Base-by-base conservation (phyloP, 208 protist genomes). In the Phytomonas serpens region DNA sequence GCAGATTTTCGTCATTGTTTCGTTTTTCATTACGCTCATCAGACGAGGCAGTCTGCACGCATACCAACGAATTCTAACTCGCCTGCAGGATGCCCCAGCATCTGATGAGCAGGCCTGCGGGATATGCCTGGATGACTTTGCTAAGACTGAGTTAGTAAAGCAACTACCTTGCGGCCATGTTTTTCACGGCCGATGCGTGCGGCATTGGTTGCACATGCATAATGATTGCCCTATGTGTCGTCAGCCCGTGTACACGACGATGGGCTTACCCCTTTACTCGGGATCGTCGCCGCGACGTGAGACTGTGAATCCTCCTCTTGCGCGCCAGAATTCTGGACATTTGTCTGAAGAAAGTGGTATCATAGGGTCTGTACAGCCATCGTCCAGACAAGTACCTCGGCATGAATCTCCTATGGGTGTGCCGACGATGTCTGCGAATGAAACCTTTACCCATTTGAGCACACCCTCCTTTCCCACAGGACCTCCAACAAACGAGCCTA, bases 111-210 rank as follows among this genome's bases (percentile, higher is more conserved):
- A 86, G 52, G 40, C 75, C 33, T 96, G 91, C 66, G 80, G 77
- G 57, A 93, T 96, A 63, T 96, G 91, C 68, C 82, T 88, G 10
- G 87, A 94, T 30, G 69, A 77, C 38, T 85, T 96, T n/a, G 47
- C 67, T 0, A 10, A 23, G 2, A 40, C 40, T 11, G 83, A 84
- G 30, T 57, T 14, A 16, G 90, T 88, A 30, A 82, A 80, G 61
- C 74, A 78, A 42, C 79, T 97, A 68, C 85, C 85, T 16, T 97
- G 93, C 62, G 89, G 87, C 0, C 93, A 97, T 69, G 70, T 77
- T 61, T 95, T 95, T 67, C 93, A 97, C 77, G 77, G 78, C 16
- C 71, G 68, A 11, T 97, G 93, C 69, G 73, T 95, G 38, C 84
- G 87, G 52, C 77, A 73, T 31, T 97, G 93, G 89, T 76, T 97